phyloP scores from a whole-genome alignment of 768 basidiomycete genomes.

The Galerina marginata region DNA sequence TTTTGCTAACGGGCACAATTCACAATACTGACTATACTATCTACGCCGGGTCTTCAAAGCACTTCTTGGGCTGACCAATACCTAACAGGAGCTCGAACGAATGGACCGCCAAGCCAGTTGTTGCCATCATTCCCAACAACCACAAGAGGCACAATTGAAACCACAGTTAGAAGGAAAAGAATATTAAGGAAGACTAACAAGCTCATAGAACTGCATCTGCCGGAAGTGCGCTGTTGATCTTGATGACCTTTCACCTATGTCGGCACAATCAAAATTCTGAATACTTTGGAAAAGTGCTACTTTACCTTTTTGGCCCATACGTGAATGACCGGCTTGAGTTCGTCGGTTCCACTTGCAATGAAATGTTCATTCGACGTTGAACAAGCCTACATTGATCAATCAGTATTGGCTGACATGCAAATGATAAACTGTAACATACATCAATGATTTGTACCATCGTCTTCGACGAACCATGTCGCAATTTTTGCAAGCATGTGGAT shows the following conservation, averaged over 20 bases:
- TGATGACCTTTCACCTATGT: neutral
- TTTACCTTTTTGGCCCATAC: slow-evolving; percentile 4
- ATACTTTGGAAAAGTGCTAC: neutral
- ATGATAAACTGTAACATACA: slow-evolving; percentile 9
- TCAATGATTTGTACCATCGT: slow-evolving; percentile 14
- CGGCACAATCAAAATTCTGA: neutral
- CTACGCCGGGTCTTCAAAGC: no score
- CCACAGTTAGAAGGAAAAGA: neutral
- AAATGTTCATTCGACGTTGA: neutral
- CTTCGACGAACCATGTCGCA: slow-evolving; percentile 1
- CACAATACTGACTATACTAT: no score
- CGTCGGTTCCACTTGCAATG: slow-evolving; percentile 1
- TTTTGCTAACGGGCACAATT: no score
- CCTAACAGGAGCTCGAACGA: no score
- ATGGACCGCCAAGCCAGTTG: no score
- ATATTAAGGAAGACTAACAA: neutral
- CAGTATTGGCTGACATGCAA: neutral
- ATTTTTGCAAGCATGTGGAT: slow-evolving; percentile 6
- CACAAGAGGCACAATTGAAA: no score
- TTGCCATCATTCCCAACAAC: no score
- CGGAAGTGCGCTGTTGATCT: neutral
- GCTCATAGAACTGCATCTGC: neutral
- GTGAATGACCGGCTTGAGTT: neutral
- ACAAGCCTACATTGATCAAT: neutral
- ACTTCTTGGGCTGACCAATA: no score